A percentile compares a stretch with the other conserved stretches of the same genome.
Conservation (phyloP, 306 rosid genomes). For the Acacia melanoxylon region DNA sequence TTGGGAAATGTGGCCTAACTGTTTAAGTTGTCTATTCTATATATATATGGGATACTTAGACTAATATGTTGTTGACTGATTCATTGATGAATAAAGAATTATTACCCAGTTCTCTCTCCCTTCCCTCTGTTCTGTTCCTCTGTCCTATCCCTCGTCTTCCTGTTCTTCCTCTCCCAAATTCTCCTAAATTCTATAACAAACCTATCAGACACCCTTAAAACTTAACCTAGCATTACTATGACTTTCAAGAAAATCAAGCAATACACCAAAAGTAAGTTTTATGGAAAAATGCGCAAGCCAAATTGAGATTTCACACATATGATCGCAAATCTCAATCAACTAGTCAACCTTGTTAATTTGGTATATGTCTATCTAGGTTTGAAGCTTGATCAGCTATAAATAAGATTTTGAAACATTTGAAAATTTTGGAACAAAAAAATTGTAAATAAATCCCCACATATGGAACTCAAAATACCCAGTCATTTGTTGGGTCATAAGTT, state of each 20-base stretch:
- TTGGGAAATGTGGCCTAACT: too few relatives aligned
- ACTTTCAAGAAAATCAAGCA: slow-evolving; percentile 2
- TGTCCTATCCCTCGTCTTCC: too few relatives aligned
- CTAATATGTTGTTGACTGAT: too few relatives aligned
- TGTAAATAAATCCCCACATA: neutral
- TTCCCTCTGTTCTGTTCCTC: too few relatives aligned
- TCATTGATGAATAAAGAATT: too few relatives aligned
- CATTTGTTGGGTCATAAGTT: neutral
- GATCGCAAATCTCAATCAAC: neutral
- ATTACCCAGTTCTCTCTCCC: too few relatives aligned
- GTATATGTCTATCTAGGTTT: neutral
- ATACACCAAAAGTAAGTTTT: neutral
- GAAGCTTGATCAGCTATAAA: neutral
- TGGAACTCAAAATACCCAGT: neutral
- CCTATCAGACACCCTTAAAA: neutral
- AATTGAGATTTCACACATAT: neutral
- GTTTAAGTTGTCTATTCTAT: too few relatives aligned
- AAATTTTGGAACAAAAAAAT: neutral
- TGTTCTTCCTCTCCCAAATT: too few relatives aligned
- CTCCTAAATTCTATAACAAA: too few relatives aligned
- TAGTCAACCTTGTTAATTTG: neutral
- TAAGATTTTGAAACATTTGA: neutral
- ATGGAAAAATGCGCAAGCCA: neutral
- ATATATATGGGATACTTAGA: too few relatives aligned
- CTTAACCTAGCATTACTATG: neutral